A percentile compares a stretch with the other conserved stretches of the same genome.
Evolutionary conservation across 805 yeast genomes (phyloP).

Genomic region (Maudiozyma bulderi): DNA sequence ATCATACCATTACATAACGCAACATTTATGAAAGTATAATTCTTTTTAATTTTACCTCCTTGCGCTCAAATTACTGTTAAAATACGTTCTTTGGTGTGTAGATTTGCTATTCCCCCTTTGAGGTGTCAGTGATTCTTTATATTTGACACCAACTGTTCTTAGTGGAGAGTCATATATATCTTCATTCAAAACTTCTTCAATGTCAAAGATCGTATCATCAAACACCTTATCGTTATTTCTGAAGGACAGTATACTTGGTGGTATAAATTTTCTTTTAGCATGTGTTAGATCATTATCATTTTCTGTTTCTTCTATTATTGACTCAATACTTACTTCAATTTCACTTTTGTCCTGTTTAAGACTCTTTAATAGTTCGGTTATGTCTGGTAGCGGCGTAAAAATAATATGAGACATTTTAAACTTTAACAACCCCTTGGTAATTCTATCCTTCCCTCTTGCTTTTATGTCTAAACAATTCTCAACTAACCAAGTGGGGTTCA

Average conservation of each 20-base stretch:
- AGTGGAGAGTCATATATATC: not conserved
- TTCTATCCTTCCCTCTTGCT: not conserved
- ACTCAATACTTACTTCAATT: constrained; percentile 5
- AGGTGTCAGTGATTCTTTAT: not conserved
- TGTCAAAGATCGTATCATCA: constrained; percentile 10
- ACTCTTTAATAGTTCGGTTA: not conserved
- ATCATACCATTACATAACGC: too few relatives aligned
- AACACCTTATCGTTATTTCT: constrained; percentile 16
- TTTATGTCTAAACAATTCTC: constrained; percentile 7
- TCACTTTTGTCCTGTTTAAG: constrained; percentile 2
- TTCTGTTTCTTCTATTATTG: not conserved
- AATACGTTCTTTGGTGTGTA: not conserved
- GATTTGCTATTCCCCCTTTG: not conserved
- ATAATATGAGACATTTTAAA: constrained; percentile 10
- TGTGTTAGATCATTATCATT: not conserved
- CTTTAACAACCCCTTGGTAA: not conserved
- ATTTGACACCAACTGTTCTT: not conserved
- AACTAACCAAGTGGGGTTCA: constrained; percentile 17
- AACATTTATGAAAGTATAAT: too few relatives aligned
- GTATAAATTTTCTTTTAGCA: constrained; percentile 6
- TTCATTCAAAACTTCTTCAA: constrained; percentile 7
- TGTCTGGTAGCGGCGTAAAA: constrained; percentile 6
- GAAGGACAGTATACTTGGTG: constrained; percentile 11
- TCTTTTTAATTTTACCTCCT: too few relatives aligned
- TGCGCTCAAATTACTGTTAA: not conserved